A percentile compares a stretch with the other conserved stretches of the same genome.
These are phyloP conservation scores for Moesziomyces sp. DNA, from an alignment of 1,284 basidiomycete genomes.

Conservation along the genomic window DNA sequence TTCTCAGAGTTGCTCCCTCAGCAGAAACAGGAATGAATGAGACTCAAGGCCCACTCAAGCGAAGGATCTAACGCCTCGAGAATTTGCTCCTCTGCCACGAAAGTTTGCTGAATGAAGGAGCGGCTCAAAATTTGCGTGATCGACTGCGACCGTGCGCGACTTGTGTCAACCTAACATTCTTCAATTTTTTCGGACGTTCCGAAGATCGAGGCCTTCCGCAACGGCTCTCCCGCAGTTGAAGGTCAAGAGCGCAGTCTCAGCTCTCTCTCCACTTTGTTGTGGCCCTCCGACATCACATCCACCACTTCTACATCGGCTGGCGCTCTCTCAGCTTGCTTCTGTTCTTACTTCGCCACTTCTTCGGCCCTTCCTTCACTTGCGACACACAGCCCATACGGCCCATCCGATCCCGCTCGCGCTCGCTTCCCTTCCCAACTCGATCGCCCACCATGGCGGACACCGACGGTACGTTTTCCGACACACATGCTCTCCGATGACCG, in stretches of 20 bases:
- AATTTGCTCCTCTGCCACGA: no score
- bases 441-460: constrained; percentile 55
- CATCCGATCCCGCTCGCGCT: constrained; percentile 3
- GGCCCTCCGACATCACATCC: no score
- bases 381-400: not conserved
- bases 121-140: no score
- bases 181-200: no score
- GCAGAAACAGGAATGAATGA: not conserved
- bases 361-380: not conserved
- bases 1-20: no score
- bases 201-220: no score
- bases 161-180: no score
- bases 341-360: not conserved
- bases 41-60: not conserved
- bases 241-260: no score
- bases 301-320: not conserved
- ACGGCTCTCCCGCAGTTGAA: no score
- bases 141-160: no score
- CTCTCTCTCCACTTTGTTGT: no score
- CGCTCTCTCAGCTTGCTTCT: constrained; percentile 5
- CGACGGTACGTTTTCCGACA: constrained; percentile 58
- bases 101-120: no score
- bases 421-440: constrained; percentile 3
- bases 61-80: not conserved
- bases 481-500: constrained; percentile 7